These are phyloP conservation scores for Dactylellina haptotyla DNA, from an alignment of 2,329 filamentous ascomycete genomes.

Conservation along the genomic window DNA sequence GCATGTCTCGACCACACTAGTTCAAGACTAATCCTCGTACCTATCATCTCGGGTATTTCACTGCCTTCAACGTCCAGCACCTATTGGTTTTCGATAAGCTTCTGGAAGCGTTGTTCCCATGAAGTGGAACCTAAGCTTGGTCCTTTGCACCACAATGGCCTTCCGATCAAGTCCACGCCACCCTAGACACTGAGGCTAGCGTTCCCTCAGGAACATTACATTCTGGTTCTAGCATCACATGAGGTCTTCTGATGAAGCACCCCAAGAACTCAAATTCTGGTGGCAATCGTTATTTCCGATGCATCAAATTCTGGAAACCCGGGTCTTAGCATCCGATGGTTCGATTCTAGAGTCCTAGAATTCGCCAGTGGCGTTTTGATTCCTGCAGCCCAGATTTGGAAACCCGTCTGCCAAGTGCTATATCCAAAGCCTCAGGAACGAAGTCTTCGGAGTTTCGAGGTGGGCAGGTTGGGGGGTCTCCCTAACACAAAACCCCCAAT, in stretches of 20 bases:
- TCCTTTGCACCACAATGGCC: constrained; percentile 17
- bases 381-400: constrained; percentile 19
- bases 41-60: constrained; percentile 54
- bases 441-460: constrained; percentile 44
- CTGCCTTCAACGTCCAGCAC: constrained; percentile 33
- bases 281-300: background rate
- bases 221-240: background rate
- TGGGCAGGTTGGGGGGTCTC: constrained; percentile 31
- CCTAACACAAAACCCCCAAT: constrained; percentile 14
- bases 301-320: constrained; percentile 16
- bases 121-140: constrained; percentile 1
- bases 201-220: background rate
- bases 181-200: background rate
- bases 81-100: constrained; percentile 26
- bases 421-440: too few relatives aligned
- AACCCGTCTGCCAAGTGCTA: background rate
- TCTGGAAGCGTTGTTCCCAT: constrained; percentile 33
- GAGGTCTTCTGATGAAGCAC: background rate
- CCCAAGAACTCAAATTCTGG: too few relatives aligned
- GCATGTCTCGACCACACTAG: background rate
- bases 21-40: constrained; percentile 24
- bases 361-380: constrained; percentile 42
- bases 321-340: constrained; percentile 25
- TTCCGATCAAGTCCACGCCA: constrained; percentile 31
- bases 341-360: constrained; percentile 42